Base-by-base conservation (phyloP, 495 filamentous ascomycete species). In the Bombardia bombarda region DNA sequence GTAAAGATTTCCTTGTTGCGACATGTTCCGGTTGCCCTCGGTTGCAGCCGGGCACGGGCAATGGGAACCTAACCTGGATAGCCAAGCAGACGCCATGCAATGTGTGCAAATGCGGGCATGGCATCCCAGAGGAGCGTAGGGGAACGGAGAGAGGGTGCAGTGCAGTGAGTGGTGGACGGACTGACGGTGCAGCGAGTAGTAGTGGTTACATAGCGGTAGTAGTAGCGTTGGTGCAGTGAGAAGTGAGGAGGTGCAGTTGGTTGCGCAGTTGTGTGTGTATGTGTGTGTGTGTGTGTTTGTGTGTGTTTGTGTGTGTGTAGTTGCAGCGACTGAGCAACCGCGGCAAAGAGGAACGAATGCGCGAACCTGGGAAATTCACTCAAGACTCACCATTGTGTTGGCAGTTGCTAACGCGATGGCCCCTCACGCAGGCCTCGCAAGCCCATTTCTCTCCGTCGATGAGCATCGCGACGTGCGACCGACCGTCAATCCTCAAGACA, bases 351-450 rank as follows among this genome's bases (percentile, higher is more conserved):
- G 51, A 19, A 40, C 25, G 22, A 17, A 33, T 31, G 20, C 18
- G 32, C 13, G 32, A 36, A 16, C 42, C 44, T 47, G 52, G 39
- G 36, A 52, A 58, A 57, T 53, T 60, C 52, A 77, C 83, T n/a
- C n/a, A n/a, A n/a, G n/a, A n/a, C n/a, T 72, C 75, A 90, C 86
- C 85, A 65, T 79, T 70, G 63, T 94, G 87, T 66, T 90, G 84
- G 76, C 87, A 94, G 65, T 86, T 90, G 79, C 86, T 93, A 60
- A 94, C 87, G 61, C 87, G 83, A 72, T 94, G 87, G 60, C 87
- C 87, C 66, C 87, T 77, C 65, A 94, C 86, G 72, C 87, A 94
- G 73, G 87, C 87, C 72, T 94, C 87, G 72, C 87, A 94, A 62
- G 84, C 83, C 68, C 75, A 90, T 72, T 90, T 90, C 72, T 90